Evolutionary conservation across 495 filamentous ascomycete genomes (phyloP), one percentile per base, ranked within the genome.

Genomic region (Oleoguttula mirabilis): DNA sequence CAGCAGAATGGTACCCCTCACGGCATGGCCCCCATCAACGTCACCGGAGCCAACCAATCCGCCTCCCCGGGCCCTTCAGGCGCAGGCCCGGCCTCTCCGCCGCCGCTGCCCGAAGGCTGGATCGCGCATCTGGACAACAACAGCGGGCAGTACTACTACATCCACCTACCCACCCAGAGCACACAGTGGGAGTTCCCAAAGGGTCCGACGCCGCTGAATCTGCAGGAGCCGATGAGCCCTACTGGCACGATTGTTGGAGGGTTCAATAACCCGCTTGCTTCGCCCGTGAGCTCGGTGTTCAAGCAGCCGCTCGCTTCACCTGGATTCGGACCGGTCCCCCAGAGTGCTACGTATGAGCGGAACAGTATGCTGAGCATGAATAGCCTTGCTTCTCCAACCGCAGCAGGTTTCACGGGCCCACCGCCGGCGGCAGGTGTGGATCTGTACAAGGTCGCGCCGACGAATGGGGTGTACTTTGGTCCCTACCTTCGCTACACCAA

Each of bases 131-230:
- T 96, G 5, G 90, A 98, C 56, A 81, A 82, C 30, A 94, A 79
- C 55, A 94, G 87, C 3, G 90, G 92, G 5, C 90, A 95, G 56
- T 98, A 96, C 59, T 98, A 98, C 57, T 98, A 98, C 57, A 98
- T 98, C 48, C 92, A 98, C 59, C 72, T 98, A 14, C 80, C 90
- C 8, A 88, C 90, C 0, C 90, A 95, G 56, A 84, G 86, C 3
- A 98, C 90, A 10, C 90, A 98, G 59, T 98, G 90, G 90, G 90
- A 98, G 51, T 94, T 94, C 55, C 90, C 90, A 16, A 93, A 94
- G 62, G 84, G 83, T 0, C 84, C 86, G 4, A 88, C 82, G 4
- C 84, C 87, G 4, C 60, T 92, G 44, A 80, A 82, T 54, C 70
- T 93, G 43, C 82, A 85, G 36, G 67, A 80, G 12, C 88, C 85